A percentile compares a stretch with the other conserved stretches of the same genome.
Evolutionary conservation across 306 rosid genomes (phyloP).

Genomic region (Corylus avellana): DNA sequence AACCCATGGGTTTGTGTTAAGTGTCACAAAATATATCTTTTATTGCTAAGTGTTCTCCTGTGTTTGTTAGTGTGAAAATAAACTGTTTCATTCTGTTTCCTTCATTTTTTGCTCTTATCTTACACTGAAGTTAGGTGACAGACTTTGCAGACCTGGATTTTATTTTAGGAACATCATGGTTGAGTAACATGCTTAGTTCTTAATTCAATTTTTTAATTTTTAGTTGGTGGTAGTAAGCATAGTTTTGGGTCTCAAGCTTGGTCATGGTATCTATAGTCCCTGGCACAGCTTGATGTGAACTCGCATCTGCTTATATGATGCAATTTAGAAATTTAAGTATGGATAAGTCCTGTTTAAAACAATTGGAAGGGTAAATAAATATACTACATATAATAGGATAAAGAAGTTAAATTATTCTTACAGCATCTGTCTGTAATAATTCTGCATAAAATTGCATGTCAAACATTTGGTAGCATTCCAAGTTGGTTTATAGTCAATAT

Average conservation of each 20-base stretch:
- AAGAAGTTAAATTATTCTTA: not conserved
- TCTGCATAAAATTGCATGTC: not conserved
- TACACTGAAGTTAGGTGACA: not conserved
- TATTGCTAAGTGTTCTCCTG: not conserved
- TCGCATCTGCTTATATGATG: not conserved
- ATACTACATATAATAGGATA: not conserved
- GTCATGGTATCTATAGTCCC: not conserved
- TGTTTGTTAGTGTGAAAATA: not conserved
- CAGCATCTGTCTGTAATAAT: not conserved
- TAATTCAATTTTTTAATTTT: not conserved
- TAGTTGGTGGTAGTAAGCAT: not conserved
- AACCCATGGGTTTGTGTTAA: conserved; percentile 16
- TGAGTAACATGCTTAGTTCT: not conserved
- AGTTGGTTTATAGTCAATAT: not conserved
- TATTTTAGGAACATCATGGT: not conserved
- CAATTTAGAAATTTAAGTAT: not conserved
- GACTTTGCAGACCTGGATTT: not conserved
- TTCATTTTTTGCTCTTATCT: not conserved
- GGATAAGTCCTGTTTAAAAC: not conserved
- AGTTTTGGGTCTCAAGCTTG: conserved; percentile 1
- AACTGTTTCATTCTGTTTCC: not conserved
- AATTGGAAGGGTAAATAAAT: not conserved
- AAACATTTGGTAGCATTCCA: not conserved
- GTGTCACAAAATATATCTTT: not conserved
- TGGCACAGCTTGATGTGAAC: not conserved